phyloP scores from a whole-genome alignment of 129 eudicot genomes.

The Flaveria sonorensis region DNA sequence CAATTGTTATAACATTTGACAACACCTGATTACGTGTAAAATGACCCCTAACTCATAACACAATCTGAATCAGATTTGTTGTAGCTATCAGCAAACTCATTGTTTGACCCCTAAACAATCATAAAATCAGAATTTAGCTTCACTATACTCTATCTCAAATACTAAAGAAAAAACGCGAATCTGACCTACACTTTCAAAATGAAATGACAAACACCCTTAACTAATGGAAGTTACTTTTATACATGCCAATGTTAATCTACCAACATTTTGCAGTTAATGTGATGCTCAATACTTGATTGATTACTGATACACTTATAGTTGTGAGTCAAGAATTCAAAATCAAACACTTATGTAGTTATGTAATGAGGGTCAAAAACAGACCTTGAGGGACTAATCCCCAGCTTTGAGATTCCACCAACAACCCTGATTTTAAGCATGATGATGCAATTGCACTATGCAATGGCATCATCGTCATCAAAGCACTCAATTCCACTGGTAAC shows the following conservation, averaged over 20 bases:
- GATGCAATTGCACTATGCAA: conserved; percentile 73
- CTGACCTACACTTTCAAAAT: neutral
- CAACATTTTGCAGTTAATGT: neutral
- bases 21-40: neutral
- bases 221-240: neutral
- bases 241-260: neutral
- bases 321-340: conserved; percentile 9
- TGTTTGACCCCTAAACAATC: neutral
- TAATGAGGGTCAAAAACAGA: conserved; percentile 18
- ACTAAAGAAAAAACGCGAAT: neutral
- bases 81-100: neutral
- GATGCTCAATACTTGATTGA: neutral
- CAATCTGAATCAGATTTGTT: too few relatives aligned
- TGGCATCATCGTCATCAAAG: conserved; percentile 61
- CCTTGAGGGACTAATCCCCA: conserved; percentile 81
- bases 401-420: conserved; percentile 50
- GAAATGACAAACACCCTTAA: neutral
- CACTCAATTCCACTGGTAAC: conserved; percentile 59
- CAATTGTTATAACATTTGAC: neutral
- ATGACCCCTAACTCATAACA: neutral
- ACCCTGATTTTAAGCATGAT: conserved; percentile 52
- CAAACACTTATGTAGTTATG: neutral
- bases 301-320: neutral
- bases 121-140: neutral
- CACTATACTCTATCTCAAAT: neutral